Evolutionary conservation across 2,329 filamentous ascomycete species (phyloP), one percentile per base, ranked within the genome.

Genomic region (Ophiobolus disseminans): DNA sequence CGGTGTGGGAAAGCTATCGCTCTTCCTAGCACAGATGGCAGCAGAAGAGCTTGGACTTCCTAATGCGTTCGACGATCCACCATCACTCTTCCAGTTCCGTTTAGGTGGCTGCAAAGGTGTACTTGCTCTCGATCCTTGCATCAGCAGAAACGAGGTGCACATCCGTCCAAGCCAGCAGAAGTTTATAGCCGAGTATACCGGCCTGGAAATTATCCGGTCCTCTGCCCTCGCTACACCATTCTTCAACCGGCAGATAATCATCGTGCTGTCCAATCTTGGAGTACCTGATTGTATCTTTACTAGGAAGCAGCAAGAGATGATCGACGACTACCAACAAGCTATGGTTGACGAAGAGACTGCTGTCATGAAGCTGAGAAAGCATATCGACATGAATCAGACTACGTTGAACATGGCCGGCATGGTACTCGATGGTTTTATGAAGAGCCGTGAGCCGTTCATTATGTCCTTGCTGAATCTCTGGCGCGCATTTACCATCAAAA

Each of bases 101-200:
- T 85, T 97, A 62, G 92, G 90, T 7, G 94, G 94, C 1, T 92
- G 87, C 75, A 99, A 99, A 75, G 94, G 94, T 0, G 86, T 99
- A 11, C 78, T 99, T 14, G 85, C 86, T 0, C 80, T 91, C 2
- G 93, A 90, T 73, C 84, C 88, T 0, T 81, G 87, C 4, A 83
- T 86, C 8, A 82, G 81, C 51, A 81, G 81, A 0, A 82, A 80
- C 22, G 84, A 92, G 47, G 82, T 97, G 0, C 86, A 90, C 42
- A 86, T 97, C 40, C 86, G 94, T 2, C 83, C 85, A 11, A 96
- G 90, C 10, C 94, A 99, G 66, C 82, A 88, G 63, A 99, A 99
- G 71, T 99, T 99, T 66, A 78, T 82, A 16, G 83, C 89, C 0
- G 73, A 77, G 3, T 86, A 87, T 62, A 85, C 86, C 35, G 85